Percentiles rank a stretch among this genome's conserved stretches.
phyloP scores from a whole-genome alignment of 108 stramenopile genomes.

The Skeletonema grethae region DNA sequence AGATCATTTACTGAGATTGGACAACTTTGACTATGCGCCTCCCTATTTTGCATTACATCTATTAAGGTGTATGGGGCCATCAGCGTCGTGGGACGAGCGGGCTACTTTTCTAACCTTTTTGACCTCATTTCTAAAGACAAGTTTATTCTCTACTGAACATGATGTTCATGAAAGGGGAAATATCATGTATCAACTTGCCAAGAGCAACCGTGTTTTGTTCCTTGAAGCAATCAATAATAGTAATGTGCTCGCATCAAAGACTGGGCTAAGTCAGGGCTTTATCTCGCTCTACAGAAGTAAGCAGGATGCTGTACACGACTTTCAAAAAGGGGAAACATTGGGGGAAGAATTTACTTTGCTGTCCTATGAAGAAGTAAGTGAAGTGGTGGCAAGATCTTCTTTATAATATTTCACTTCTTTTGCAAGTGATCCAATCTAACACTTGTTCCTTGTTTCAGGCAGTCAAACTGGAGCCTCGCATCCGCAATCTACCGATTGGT shows the following conservation, averaged over 20 bases:
- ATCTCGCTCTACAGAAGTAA: slow-evolving; percentile 38
- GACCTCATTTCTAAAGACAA: slow-evolving; percentile 28
- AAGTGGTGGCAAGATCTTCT: not conserved
- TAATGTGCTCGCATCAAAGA: slow-evolving; percentile 21
- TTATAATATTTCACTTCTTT: not conserved
- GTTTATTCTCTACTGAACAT: slow-evolving; percentile 28
- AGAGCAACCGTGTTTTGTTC: slow-evolving; percentile 32
- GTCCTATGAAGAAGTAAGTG: slow-evolving; percentile 27
- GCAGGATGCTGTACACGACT: slow-evolving; percentile 31
- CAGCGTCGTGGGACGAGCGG: slow-evolving; percentile 43
- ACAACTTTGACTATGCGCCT: slow-evolving; percentile 37
- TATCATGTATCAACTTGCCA: slow-evolving; percentile 41
- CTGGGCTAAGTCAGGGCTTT: slow-evolving; percentile 40
- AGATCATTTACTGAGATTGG: slow-evolving; percentile 12
- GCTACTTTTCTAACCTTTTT: slow-evolving; percentile 40
- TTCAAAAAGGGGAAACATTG: slow-evolving; percentile 27
- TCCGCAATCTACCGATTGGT: slow-evolving; percentile 33
- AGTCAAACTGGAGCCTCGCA: slow-evolving; percentile 37
- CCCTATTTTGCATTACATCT: slow-evolving; percentile 54
- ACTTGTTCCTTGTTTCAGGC: not conserved
- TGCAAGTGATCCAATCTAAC: not conserved
- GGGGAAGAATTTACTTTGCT: slow-evolving; percentile 26
- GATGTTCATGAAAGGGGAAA: slow-evolving; percentile 38
- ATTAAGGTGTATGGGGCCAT: slow-evolving; percentile 31
- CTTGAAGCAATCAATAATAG: slow-evolving; percentile 24